Base-by-base conservation (phyloP, 352 stramenopile species). In the Blastocystis sp. region DNA sequence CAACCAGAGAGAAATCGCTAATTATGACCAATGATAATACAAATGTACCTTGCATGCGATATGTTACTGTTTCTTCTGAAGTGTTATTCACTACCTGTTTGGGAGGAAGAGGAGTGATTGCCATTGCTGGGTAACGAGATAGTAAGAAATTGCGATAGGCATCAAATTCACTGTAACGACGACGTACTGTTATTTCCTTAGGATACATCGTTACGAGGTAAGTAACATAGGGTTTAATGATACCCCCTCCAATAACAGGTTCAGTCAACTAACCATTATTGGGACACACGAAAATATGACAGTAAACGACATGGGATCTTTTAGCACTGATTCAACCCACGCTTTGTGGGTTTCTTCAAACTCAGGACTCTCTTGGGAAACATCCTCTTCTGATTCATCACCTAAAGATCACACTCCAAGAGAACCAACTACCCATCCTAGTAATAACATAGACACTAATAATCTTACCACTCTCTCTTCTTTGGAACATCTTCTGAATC, bases 161-260 rank as follows among this genome's bases (percentile, higher is more conserved):
- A 35, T 89, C 78, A 56, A 89, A 89, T 30, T 89, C 78, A 56
- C 78, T 89, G 56, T 79, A 89, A 56, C 78, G 78, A 40, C 78
- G 60, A 64, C 78, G 60, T 19, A 89, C 15, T 19, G 73, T 59
- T 30, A 89, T 48, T 24, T 89, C 57, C 30, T 62, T 44, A 22
- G 60, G 60, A 19, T 68, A 44, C 78, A 79, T 42, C 30, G 78
- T 79, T 37, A 89, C 78, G 4, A 79, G 27, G 27, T 89, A 89
- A 2, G 78, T 89, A 48, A 59, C 57, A 27, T 89, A 89, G n/a
- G 78, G 53, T 5, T 48, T 30, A 30, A 89, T 27, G 15, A 59
- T 59, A 22, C 69, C 57, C 13, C 78, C 78, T 48, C 69, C 78
- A 24, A 37, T 15, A 17, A 48, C 22, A 17, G 78, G 78, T 17